Evolutionary conservation across 441 rosid species (phyloP).

Genomic region (Lepidium campestre): DNA sequence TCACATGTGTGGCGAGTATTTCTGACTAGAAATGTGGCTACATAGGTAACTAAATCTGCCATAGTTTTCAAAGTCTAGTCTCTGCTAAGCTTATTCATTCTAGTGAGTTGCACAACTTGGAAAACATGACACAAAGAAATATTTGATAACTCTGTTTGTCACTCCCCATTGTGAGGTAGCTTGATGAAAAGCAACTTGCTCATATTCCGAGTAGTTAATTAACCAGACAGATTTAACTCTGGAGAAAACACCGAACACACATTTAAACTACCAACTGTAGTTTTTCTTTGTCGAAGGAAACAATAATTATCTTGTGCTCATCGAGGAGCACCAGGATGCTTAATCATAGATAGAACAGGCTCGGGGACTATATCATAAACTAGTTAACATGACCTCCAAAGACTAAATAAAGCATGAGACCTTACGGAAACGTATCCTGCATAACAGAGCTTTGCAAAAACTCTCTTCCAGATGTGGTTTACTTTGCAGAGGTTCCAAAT

Average conservation of each 20-base stretch:
- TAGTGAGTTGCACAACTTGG: background rate
- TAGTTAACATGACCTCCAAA: constrained; percentile 12
- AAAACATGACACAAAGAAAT: background rate
- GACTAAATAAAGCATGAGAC: constrained; percentile 62
- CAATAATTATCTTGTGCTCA: background rate
- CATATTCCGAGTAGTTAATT: background rate
- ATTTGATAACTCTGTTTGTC: background rate
- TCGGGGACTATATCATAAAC: background rate
- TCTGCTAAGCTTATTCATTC: background rate
- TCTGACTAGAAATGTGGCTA: background rate
- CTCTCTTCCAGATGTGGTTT: constrained; percentile 75
- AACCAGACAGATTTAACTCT: background rate
- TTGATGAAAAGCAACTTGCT: background rate
- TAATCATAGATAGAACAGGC: background rate
- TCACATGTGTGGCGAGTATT: background rate
- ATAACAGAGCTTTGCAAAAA: constrained; percentile 82
- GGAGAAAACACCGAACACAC: background rate
- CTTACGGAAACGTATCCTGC: constrained; percentile 99
- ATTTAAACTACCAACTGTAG: background rate
- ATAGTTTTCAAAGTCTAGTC: background rate
- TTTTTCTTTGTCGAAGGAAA: background rate
- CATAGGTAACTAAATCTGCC: background rate
- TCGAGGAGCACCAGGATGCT: background rate
- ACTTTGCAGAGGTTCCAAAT: constrained; percentile 76
- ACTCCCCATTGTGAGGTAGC: background rate